Base-by-base conservation (phyloP, 495 filamentous ascomycete genomes). In the Penicillium paxilli region DNA sequence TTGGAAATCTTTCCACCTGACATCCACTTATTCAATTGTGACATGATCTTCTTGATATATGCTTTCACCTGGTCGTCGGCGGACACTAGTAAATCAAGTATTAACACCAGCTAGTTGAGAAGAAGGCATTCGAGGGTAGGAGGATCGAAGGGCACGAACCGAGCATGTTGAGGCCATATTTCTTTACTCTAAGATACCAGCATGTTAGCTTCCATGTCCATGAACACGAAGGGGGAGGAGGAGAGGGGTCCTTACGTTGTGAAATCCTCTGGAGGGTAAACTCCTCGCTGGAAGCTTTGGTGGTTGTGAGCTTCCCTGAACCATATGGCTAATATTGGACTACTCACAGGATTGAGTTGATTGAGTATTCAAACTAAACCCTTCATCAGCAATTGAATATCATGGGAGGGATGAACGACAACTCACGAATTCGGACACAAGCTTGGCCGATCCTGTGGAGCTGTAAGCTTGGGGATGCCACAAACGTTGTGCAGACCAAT, bases 111-210 rank as follows among this genome's bases (percentile, higher is more conserved):
- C 26, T 28, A 22, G 20, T 35, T n/a, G 21, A n/a, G 38, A 5
- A 30, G 33, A 25, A 38, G 23, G 16, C 9, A 40, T 47, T 25
- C 47, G 35, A 16, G 25, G 7, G 22, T 47, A 32, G n/a, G 5
- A 25, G 6, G 1, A 54, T 41, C 9, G 26, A 32, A 23, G 28
- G 14, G 32, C 26, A 70, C 78, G 52, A 73, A 88, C 85, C 83
- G 33, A 97, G 89, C 91, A 98, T 98, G 64, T 96, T 98, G 59
- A 98, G 85, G 62, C 95, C 95, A 85, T 98, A 98, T 79, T 98
- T 98, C 74, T 98, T 98, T 62, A 98, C 91, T 20, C 86, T 88
- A 52, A 26, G 22, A 24, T 9, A n/a, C n/a, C n/a, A n/a, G n/a
- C n/a, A 7, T 17, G 16, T 59, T 42, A 60, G 53, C 20, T 47